Evolutionary conservation across 805 yeast genomes (phyloP).

Genomic region (Metschnikowia chrysomelidarum): DNA sequence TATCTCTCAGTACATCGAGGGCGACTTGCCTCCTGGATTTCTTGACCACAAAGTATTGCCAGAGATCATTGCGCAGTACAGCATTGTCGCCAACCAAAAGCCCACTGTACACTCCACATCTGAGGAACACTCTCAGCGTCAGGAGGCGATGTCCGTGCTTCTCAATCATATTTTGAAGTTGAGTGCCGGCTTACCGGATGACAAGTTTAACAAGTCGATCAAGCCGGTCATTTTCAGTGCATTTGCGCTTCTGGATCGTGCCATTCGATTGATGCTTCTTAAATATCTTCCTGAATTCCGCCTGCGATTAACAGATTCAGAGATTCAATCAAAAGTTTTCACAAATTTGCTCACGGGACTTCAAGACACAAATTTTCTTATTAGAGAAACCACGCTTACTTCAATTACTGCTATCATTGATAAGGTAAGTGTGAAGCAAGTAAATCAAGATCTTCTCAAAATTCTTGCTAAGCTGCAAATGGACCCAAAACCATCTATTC

Average conservation of each 20-base stretch:
- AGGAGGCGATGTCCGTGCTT: constrained; percentile 36
- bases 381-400: constrained; percentile 77
- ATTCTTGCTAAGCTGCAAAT: constrained; percentile 77
- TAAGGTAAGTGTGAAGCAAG: constrained; percentile 70
- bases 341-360: constrained; percentile 74
- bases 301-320: constrained; percentile 50
- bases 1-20: constrained; percentile 24
- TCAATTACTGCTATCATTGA: constrained; percentile 60
- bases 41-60: constrained; percentile 68
- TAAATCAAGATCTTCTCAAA: constrained; percentile 82
- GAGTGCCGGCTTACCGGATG: constrained; percentile 27
- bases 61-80: constrained; percentile 49
- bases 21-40: constrained; percentile 48
- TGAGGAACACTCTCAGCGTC: constrained; percentile 31
- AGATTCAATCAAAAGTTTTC: constrained; percentile 68
- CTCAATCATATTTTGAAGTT: constrained; percentile 42
- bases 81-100: constrained; percentile 26
- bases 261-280: constrained; percentile 70
- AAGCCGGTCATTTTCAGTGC: constrained; percentile 65
- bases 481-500: constrained; percentile 71
- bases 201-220: constrained; percentile 40
- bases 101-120: constrained; percentile 28
- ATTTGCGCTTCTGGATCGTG: constrained; percentile 69
- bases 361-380: constrained; percentile 76
- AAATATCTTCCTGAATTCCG: constrained; percentile 58